Conservation (phyloP, 2,329 filamentous ascomycete genomes). For the Amphichorda felina region DNA sequence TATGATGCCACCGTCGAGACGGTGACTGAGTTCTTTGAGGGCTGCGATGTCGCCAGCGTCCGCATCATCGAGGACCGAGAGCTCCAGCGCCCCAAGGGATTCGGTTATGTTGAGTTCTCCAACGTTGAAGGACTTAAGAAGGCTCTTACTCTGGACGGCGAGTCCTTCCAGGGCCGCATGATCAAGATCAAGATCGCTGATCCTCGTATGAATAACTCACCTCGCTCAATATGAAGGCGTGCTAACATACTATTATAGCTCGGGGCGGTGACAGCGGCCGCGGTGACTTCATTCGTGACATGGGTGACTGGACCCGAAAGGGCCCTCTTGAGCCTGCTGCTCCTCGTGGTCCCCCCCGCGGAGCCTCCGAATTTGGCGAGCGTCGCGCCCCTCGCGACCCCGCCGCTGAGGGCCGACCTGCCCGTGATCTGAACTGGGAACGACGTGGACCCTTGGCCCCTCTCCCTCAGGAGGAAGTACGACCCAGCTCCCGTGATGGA, state of each 20-base stretch:
- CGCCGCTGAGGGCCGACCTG: conserved; percentile 42
- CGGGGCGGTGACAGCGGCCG: conserved; percentile 58
- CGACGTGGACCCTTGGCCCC: conserved; percentile 85
- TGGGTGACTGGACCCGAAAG: conserved; percentile 86
- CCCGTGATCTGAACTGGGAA: conserved; percentile 76
- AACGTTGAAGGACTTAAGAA: conserved; percentile 82
- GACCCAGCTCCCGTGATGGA: conserved; percentile 38
- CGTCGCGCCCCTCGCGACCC: conserved; percentile 59
- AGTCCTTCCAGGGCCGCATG: conserved; percentile 74
- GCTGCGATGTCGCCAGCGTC: conserved; percentile 78
- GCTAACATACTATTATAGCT: conserved; percentile 43
- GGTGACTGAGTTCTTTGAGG: conserved; percentile 75
- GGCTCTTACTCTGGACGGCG: conserved; percentile 72
- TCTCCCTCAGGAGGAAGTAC: conserved; percentile 37
- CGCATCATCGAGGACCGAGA: conserved; percentile 96
- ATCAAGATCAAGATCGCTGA: conserved; percentile 94
- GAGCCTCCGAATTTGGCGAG: conserved; percentile 38
- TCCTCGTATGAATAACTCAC: conserved; percentile 58
- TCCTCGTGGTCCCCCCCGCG: conserved; percentile 27
- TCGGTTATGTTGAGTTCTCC: conserved; percentile 93
- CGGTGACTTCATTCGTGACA: conserved; percentile 58
- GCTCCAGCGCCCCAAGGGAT: conserved; percentile 89
- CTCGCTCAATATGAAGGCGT: neutral
- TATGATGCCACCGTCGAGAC: conserved; percentile 83
- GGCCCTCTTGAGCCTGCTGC: conserved; percentile 63